Evolutionary conservation across 306 rosid species (phyloP).

Genomic region (Cucurbita pepo): DNA sequence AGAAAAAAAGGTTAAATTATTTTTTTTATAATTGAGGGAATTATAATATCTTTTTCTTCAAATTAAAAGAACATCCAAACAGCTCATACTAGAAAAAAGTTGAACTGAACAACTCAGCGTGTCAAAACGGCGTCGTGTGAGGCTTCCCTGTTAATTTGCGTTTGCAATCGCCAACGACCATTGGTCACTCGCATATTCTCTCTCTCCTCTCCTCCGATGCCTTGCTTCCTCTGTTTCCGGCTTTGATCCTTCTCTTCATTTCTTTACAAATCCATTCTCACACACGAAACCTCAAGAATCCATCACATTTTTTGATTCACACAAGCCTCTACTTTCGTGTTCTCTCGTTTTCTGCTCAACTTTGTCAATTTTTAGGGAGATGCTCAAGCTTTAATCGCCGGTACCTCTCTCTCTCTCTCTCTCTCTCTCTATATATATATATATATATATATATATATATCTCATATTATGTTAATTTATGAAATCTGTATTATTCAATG

Average conservation of each 20-base stretch:
- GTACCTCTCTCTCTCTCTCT: background rate
- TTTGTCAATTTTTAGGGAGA: background rate
- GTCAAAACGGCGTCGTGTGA: background rate
- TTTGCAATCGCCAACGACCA: background rate
- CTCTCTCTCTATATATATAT: background rate
- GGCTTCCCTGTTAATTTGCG: background rate
- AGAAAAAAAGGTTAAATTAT: no score
- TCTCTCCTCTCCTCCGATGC: background rate
- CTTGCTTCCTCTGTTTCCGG: background rate
- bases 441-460: background rate
- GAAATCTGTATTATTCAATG: background rate
- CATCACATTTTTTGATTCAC: background rate
- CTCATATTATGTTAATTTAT: background rate
- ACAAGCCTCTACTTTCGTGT: background rate
- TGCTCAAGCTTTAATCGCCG: background rate
- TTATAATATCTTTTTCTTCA: no score
- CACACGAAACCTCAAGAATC: background rate
- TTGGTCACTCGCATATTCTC: background rate
- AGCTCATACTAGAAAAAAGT: background rate
- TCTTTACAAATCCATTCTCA: background rate
- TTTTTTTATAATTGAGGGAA: no score
- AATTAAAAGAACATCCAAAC: background rate
- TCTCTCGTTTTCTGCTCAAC: background rate
- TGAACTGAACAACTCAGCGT: background rate
- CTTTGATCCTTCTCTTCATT: background rate